Conservation (phyloP, 1,284 basidiomycete genomes). For the Hymenochaete sp. region DNA sequence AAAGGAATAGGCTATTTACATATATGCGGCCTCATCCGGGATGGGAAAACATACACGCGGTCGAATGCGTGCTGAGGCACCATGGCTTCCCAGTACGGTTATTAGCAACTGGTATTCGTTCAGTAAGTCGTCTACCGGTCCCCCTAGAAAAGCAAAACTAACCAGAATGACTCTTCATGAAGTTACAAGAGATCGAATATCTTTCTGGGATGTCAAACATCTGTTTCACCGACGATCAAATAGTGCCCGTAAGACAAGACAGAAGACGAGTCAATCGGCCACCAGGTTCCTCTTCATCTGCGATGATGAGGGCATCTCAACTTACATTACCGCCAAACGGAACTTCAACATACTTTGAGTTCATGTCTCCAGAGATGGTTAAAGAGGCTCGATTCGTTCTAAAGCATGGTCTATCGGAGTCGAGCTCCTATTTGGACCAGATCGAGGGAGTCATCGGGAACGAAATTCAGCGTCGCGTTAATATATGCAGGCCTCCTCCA, state of each 20-base stretch:
- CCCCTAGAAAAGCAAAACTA: too few relatives aligned
- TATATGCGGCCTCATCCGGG: constrained; percentile 31
- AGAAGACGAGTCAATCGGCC: constrained; percentile 9
- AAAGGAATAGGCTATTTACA: constrained; percentile 20
- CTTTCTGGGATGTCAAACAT: constrained; percentile 1
- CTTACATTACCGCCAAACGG: background rate
- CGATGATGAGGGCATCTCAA: constrained; percentile 4
- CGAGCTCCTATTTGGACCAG: constrained; percentile 26
- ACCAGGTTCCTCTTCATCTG: constrained; percentile 5
- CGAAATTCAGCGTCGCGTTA: constrained; percentile 26
- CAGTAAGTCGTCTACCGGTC: constrained; percentile 18
- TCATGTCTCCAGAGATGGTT: constrained; percentile 25
- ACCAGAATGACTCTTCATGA: too few relatives aligned
- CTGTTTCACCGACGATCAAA: constrained; percentile 7
- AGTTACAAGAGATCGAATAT: constrained; percentile 10
- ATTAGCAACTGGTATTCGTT: constrained; percentile 30
- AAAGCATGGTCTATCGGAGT: constrained; percentile 24
- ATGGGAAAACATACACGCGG: constrained; percentile 41
- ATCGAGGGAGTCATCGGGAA: constrained; percentile 25
- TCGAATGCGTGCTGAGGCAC: constrained; percentile 36
- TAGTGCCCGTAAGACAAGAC: constrained; percentile 2
- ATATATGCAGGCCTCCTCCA: too few relatives aligned
- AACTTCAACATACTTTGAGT: constrained; percentile 21
- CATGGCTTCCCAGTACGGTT: constrained; percentile 35
- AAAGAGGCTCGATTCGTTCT: constrained; percentile 26